Conservation (phyloP, 345 rosid genomes). For the Eucalyptus erythrocorys region DNA sequence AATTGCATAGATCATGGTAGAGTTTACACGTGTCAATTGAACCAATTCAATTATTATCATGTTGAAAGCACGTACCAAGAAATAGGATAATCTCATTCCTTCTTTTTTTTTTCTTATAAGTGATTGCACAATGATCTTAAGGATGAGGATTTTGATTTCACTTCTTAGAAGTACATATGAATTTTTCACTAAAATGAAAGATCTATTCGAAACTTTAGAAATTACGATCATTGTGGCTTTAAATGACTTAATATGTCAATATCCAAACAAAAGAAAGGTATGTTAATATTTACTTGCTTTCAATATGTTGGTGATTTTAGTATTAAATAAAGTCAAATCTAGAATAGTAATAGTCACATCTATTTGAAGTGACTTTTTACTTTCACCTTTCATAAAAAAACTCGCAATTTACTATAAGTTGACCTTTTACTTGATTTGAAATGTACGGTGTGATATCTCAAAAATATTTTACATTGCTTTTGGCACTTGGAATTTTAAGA, state of each 20-base stretch:
- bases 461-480: not conserved
- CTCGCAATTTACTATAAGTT: not conserved
- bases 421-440: not conserved
- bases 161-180: not conserved
- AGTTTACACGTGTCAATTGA: not conserved
- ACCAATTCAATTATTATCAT: not conserved
- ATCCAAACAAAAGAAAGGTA: not conserved
- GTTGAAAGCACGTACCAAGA: not conserved
- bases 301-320: not conserved
- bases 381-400: not conserved
- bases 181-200: not conserved
- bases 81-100: not conserved
- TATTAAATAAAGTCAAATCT: not conserved
- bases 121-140: rapidly evolving
- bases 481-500: too few species aligned
- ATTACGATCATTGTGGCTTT: not conserved
- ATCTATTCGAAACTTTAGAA: not conserved
- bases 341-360: not conserved
- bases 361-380: not conserved
- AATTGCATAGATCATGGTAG: rapidly evolving
- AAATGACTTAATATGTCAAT: not conserved
- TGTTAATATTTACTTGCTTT: rapidly evolving
- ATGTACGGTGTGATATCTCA: not conserved
- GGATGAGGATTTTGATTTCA: rapidly evolving
- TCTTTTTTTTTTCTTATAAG: not conserved